These are phyloP conservation scores for Barnettozyma siamensis DNA, from an alignment of 805 yeast genomes.

Conservation along the genomic window DNA sequence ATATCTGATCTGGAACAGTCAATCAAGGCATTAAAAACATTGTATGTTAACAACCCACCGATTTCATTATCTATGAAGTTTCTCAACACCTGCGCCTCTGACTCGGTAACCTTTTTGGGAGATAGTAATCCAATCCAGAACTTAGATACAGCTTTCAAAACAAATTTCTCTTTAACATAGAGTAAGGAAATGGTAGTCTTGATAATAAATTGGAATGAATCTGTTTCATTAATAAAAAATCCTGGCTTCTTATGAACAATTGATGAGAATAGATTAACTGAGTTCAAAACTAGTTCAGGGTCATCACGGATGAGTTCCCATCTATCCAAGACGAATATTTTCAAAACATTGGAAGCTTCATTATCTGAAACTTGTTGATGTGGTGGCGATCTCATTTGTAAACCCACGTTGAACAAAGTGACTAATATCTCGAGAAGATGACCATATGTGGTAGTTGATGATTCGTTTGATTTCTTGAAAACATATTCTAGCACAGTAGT, in stretches of 20 bases:
- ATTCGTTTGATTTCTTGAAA: slow-evolving; percentile 22
- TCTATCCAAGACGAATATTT: slow-evolving; percentile 15
- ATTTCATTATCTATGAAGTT: slow-evolving; percentile 26
- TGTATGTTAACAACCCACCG: slow-evolving; percentile 29
- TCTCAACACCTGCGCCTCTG: slow-evolving; percentile 34
- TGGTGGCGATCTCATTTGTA: slow-evolving; percentile 1
- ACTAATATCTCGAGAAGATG: slow-evolving; percentile 17
- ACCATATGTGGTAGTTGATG: slow-evolving; percentile 6
- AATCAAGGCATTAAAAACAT: slow-evolving; percentile 39
- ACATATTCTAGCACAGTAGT: slow-evolving; percentile 37
- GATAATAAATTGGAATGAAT: slow-evolving; percentile 22
- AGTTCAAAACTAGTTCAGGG: slow-evolving; percentile 52
- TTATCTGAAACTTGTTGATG: slow-evolving; percentile 9
- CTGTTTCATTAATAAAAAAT: slow-evolving; percentile 34
- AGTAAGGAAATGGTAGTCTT: slow-evolving; percentile 27
- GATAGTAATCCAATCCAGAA: slow-evolving; percentile 47
- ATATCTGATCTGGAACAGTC: slow-evolving; percentile 53
- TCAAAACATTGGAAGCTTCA: slow-evolving; percentile 15
- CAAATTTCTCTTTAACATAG: slow-evolving; percentile 42
- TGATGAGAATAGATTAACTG: slow-evolving; percentile 45
- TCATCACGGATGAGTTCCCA: slow-evolving; percentile 36
- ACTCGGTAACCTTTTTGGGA: slow-evolving; percentile 39
- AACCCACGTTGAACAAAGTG: slow-evolving; percentile 16
- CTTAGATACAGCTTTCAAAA: slow-evolving; percentile 43
- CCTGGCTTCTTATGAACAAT: slow-evolving; percentile 45